Evolutionary conservation across 225 moss, liverwort and hornwort species (phyloP), one percentile per base, ranked within the genome.

Genomic region (Lunularia cruciata): DNA sequence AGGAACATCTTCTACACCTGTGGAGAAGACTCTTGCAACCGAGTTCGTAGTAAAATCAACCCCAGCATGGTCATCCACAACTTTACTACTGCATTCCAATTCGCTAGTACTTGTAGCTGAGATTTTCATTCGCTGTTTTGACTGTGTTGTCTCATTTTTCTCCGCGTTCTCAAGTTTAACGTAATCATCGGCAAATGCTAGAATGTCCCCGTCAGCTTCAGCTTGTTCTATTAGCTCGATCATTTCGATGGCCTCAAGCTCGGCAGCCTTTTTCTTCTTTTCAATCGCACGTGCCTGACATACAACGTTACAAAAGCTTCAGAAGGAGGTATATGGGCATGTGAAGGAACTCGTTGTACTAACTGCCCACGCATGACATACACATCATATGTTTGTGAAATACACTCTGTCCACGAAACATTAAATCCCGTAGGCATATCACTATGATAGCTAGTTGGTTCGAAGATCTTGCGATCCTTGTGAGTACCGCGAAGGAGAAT

Each of bases 191-290:
- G 69, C 80, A 38, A 72, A 33, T 49, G 73, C 75, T 62, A 72
- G 47, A 22, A 75, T 63, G 63, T 72, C 83, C 56, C 82, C 84
- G 5, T 78, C 83, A 62, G 81, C 80, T 81, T 93, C 91, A 67
- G 88, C 98, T 82, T 84, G 75, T 70, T 98, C 90, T 48, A 93
- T 79, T 83, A 91, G 91, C 80, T 90, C 83, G 42, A 93, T 81
- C 42, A 88, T 74, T 9, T 86, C 89, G 65, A 85, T 56, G 42
- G 98, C 93, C 68, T 88, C 88, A 63, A 84, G 78, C 58, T 88
- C 87, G 49, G 88, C 84, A 55, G 85, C 80, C 47, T 83, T 93
- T 68, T 86, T 89, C 76, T 83, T 91, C 78, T 86, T 98, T 62
- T 93, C 91, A 56, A 98, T 91, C 13, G 93, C 98, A 60, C 93